A percentile compares a stretch with the other conserved stretches of the same genome.
Evolutionary conservation across 805 yeast species (phyloP).

Genomic region (Metschnikowia orientalis): DNA sequence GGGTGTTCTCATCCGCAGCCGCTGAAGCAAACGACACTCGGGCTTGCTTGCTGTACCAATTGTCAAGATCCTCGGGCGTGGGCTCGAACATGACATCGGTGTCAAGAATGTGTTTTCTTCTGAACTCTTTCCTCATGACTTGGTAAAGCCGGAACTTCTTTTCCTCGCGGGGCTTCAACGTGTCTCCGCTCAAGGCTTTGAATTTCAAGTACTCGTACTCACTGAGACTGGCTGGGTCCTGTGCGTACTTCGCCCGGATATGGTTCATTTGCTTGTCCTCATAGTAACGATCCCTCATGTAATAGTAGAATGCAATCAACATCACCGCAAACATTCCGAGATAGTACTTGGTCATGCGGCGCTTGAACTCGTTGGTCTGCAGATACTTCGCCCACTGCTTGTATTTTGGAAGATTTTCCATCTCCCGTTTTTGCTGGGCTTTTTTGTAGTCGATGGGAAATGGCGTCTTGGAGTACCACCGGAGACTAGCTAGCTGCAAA

Average conservation of each 20-base stretch:
- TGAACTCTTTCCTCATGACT: constrained; percentile 45
- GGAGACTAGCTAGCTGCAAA: too few species aligned
- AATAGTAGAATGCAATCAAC: constrained; percentile 54
- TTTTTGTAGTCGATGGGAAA: constrained; percentile 35
- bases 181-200: constrained; percentile 54
- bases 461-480: constrained; percentile 24
- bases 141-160: constrained; percentile 57
- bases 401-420: constrained; percentile 32
- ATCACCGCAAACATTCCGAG: constrained; percentile 56
- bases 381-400: constrained; percentile 38
- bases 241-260: constrained; percentile 35
- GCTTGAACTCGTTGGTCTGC: constrained; percentile 54
- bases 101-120: constrained; percentile 35
- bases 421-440: constrained; percentile 23
- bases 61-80: constrained; percentile 37
- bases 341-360: constrained; percentile 56
- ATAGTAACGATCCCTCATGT: constrained; percentile 61
- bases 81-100: constrained; percentile 36
- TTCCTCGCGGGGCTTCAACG: constrained; percentile 60
- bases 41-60: constrained; percentile 38
- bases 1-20: constrained; percentile 18
- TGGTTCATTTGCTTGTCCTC: constrained; percentile 57
- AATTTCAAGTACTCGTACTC: constrained; percentile 64
- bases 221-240: constrained; percentile 36
- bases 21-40: constrained; percentile 21